phyloP scores from a whole-genome alignment of 2,329 filamentous ascomycete genomes.

The Hypomyces perniciosus region DNA sequence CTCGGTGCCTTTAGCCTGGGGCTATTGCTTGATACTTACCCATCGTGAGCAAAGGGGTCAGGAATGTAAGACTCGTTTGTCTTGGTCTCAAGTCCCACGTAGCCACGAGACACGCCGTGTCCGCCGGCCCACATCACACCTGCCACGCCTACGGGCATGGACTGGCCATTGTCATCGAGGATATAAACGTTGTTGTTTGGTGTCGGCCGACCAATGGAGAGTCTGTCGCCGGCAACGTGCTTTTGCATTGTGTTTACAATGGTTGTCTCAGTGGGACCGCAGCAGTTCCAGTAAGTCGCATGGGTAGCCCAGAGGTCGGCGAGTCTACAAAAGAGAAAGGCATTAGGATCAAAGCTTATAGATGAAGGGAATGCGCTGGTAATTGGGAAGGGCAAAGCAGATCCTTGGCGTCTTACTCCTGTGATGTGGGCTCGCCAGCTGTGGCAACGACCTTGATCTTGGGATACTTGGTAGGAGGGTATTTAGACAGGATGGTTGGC shows the following conservation, averaged over 20 bases:
- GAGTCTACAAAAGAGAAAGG: constrained; percentile 24
- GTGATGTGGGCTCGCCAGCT: constrained; percentile 48
- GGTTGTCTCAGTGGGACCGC: constrained; percentile 54
- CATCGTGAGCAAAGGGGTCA: constrained; percentile 46
- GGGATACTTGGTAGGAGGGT: constrained; percentile 39
- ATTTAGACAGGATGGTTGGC: constrained; percentile 48
- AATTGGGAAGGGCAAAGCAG: neutral
- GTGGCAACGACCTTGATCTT: constrained; percentile 48
- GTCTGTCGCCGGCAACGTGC: constrained; percentile 38
- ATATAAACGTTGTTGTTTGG: constrained; percentile 54
- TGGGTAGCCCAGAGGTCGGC: constrained; percentile 50
- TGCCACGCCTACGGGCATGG: constrained; percentile 40
- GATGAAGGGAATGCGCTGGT: neutral
- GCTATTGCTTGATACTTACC: constrained; percentile 30
- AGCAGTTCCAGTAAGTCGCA: constrained; percentile 49
- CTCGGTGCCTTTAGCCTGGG: neutral
- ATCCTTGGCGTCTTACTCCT: constrained; percentile 28
- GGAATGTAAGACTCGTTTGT: constrained; percentile 43
- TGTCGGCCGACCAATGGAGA: constrained; percentile 50
- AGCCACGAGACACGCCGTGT: constrained; percentile 48
- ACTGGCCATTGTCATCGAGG: constrained; percentile 39
- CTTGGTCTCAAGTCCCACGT: constrained; percentile 46
- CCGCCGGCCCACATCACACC: constrained; percentile 55
- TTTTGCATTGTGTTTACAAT: constrained; percentile 53
- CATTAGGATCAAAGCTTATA: neutral